Base-by-base conservation (phyloP, 2,329 filamentous ascomycete genomes). In the Sphaerulina musiva region DNA sequence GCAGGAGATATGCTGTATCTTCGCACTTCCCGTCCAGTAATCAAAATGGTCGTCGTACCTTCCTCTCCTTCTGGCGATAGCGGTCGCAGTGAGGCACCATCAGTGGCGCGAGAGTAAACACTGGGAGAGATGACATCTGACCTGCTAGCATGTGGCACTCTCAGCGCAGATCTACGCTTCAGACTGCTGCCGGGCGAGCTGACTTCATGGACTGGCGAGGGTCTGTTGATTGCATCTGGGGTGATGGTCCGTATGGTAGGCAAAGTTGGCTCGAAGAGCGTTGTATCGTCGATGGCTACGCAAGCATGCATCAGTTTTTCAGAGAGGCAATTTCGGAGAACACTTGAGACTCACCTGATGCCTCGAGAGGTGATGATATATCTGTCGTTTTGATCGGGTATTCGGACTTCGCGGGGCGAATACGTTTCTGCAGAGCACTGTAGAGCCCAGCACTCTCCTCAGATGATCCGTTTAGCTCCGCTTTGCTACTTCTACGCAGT, bases 361-460 rank as follows among this genome's bases (percentile, higher is more conserved):
- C 14, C 6, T 50, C 43, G 12, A 51, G 23, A 31, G 32, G 49
- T 8, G 43, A 36, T 34, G 53, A 39, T 29, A 34, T 44, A 8
- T 48, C 39, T 17, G 46, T 38, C 8, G 51, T 32, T 6, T 49
- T 26, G 29, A 53, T 53, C 12, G 46, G 44, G 12, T 55, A 52
- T 26, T 51, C 46, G 6, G 62, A 60, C 43, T 59, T 56, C 0
- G 60, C 55, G 4, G 64, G 61, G 12, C 79, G 79, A 70, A 86
- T 80, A 6, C 64, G 65, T 40, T 62, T 61, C 47, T 65, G 62
- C n/a, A 87, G 70, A 1, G 82, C 83, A 5, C 80, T 81, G 62
- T 84, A 86, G 2, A 86, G 75, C 36, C 78, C 76, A 39, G 82
- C 76, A 55, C 80, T 82, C 53, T 84, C 76, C 23, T 81, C 71